These are phyloP conservation scores for Roridomyces roridus DNA, from an alignment of 768 basidiomycete genomes.

Conservation along the genomic window DNA sequence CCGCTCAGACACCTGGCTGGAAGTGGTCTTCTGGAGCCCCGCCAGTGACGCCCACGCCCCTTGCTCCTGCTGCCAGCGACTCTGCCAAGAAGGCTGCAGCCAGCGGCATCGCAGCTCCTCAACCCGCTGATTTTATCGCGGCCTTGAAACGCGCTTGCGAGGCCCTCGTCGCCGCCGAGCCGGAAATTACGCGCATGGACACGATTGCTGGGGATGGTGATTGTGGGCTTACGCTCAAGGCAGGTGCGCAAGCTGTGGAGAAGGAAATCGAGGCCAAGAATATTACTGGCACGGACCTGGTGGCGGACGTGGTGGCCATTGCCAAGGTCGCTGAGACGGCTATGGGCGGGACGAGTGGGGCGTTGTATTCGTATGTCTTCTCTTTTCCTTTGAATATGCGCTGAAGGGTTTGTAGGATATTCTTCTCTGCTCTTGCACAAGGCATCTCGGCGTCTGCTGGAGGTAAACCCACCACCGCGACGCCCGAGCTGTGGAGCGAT, in stretches of 20 bases:
- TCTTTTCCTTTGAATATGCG: neutral
- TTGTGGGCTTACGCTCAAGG: conserved; percentile 61
- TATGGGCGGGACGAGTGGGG: conserved; percentile 94
- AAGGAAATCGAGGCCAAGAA: conserved; percentile 57
- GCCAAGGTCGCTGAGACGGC: conserved; percentile 78
- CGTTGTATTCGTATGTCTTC: conserved; percentile 81
- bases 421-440: conserved; percentile 88
- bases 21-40: conserved; percentile 66
- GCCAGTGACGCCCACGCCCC: conserved; percentile 37
- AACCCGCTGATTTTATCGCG: conserved; percentile 57
- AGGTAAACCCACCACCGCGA: conserved; percentile 35
- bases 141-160: conserved; percentile 66
- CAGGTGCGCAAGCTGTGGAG: conserved; percentile 77
- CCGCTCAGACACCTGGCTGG: conserved; percentile 81
- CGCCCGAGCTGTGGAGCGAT: conserved; percentile 61
- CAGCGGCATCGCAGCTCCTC: conserved; percentile 33
- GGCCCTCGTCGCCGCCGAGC: conserved; percentile 77
- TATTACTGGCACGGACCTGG: conserved; percentile 68
- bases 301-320: conserved; percentile 68
- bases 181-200: conserved; percentile 92
- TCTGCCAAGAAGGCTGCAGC: neutral
- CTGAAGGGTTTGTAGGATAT: conserved; percentile 61
- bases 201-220: conserved; percentile 91
- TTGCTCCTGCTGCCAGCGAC: conserved; percentile 20
- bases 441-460: conserved; percentile 53